Evolutionary conservation across 78 protist species (phyloP).

Genomic region (Dictyostelium citrinum): DNA sequence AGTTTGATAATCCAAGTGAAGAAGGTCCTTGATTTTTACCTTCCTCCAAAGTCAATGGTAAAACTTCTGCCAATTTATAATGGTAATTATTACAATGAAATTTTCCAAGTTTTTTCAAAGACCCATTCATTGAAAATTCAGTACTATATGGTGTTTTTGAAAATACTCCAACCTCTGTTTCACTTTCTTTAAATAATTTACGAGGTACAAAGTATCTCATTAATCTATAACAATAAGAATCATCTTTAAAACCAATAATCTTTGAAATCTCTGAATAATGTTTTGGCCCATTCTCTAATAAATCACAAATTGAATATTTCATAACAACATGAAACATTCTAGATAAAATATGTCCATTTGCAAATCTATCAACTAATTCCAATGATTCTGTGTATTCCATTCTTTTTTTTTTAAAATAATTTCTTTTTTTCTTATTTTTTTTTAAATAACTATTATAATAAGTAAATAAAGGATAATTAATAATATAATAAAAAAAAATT

Average conservation of each 20-base stretch:
- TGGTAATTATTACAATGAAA: no score
- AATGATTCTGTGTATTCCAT: neutral
- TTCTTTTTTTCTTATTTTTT: no score
- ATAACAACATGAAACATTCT: neutral
- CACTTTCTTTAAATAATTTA: neutral
- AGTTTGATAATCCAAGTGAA: no score
- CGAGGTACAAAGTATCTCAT: neutral
- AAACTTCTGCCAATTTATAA: neutral
- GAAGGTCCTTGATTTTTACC: no score
- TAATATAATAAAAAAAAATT: no score
- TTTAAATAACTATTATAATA: no score
- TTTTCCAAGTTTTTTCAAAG: neutral
- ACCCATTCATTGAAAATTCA: neutral
- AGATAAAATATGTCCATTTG: neutral
- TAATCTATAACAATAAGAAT: neutral
- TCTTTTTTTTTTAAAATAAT: no score
- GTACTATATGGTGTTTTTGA: neutral
- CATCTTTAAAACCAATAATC: neutral
- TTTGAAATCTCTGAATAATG: neutral
- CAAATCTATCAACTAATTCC: neutral
- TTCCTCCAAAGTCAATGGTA: neutral
- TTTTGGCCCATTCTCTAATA: slow-evolving; percentile 11
- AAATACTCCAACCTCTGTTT: neutral
- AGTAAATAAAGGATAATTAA: no score
- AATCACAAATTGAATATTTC: neutral